Conservation (phyloP, 1,284 basidiomycete genomes). For the Violaceomyces palustris region DNA sequence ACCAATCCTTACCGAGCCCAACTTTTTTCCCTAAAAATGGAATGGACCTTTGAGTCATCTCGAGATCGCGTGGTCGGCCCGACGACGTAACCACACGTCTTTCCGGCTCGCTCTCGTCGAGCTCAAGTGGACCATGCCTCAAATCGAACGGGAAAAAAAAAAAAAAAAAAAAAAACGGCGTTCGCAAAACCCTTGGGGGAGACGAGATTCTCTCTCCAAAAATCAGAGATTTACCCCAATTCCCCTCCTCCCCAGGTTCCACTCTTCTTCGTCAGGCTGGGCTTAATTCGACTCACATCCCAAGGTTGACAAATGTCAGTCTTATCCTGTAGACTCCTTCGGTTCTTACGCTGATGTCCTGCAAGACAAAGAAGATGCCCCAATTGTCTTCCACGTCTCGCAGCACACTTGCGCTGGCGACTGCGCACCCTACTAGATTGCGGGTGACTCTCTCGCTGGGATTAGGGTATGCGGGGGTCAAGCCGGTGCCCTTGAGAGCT, state of each 20-base stretch:
- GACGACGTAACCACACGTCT: background rate
- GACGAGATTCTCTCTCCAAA: no score
- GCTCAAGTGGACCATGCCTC: no score
- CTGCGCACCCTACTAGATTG: slow-evolving; percentile 41
- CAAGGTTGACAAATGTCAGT: slow-evolving; percentile 41
- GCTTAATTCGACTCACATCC: slow-evolving; percentile 17
- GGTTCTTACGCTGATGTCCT: slow-evolving; percentile 42
- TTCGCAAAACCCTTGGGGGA: no score
- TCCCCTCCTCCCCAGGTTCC: background rate
- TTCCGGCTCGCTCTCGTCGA: no score
- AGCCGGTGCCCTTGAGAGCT: no score
- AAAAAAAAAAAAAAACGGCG: no score
- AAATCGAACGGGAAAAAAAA: no score
- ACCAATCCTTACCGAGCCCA: no score
- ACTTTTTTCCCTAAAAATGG: no score
- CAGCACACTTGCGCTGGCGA: slow-evolving; percentile 42
- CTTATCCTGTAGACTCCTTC: slow-evolving; percentile 46
- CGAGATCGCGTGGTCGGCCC: background rate
- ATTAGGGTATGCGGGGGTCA: no score
- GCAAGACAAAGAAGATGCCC: slow-evolving; percentile 47
- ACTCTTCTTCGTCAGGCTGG: slow-evolving; percentile 1
- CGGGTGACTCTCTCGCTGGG: slow-evolving; percentile 23
- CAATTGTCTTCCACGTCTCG: slow-evolving; percentile 40
- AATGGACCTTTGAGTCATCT: background rate
- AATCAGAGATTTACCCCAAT: no score